phyloP scores from a whole-genome alignment of 495 filamentous ascomycete genomes.

The Aspergillus ellipticus region DNA sequence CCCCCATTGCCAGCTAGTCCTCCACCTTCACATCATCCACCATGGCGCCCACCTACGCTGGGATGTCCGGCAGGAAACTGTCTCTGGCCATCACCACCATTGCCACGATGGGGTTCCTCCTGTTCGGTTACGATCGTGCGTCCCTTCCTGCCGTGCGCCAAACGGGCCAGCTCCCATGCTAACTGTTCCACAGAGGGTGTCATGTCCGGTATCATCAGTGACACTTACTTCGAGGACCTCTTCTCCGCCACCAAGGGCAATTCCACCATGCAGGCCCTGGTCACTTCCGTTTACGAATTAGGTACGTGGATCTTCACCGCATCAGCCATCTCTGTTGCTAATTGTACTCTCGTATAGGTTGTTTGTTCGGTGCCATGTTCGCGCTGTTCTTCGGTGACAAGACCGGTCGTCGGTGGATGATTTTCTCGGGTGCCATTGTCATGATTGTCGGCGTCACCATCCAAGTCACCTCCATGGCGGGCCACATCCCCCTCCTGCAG shows the following conservation, averaged over 20 bases:
- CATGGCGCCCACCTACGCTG: slow-evolving; percentile 50
- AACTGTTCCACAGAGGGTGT: slow-evolving; percentile 46
- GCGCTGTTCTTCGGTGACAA: slow-evolving; percentile 65
- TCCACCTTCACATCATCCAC: slow-evolving; percentile 5
- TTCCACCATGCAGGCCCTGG: slow-evolving; percentile 71
- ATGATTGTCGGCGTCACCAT: slow-evolving; percentile 81
- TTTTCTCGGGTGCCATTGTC: slow-evolving; percentile 59
- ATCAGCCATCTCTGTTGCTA: slow-evolving; percentile 41
- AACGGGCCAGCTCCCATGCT: slow-evolving; percentile 3
- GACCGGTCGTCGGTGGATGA: slow-evolving; percentile 63
- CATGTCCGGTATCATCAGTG: slow-evolving; percentile 80
- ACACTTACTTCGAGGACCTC: slow-evolving; percentile 63
- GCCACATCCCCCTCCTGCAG: slow-evolving; percentile 52
- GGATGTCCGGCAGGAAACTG: slow-evolving; percentile 61
- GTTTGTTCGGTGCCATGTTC: slow-evolving; percentile 69
- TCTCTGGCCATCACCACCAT: slow-evolving; percentile 61
- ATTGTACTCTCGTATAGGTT: slow-evolving; percentile 41
- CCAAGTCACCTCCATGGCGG: slow-evolving; percentile 57
- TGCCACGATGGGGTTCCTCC: slow-evolving; percentile 68
- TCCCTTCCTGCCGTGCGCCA: not conserved
- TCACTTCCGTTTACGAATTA: slow-evolving; percentile 81
- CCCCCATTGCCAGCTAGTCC: too few relatives aligned
- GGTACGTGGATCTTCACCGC: slow-evolving; percentile 45
- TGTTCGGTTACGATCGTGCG: slow-evolving; percentile 63
- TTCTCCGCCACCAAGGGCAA: slow-evolving; percentile 65